Percentiles rank a stretch among this genome's conserved stretches.
These are phyloP conservation scores for Penstemon barbatus DNA, from an alignment of 257 asterid species.

Conservation along the genomic window DNA sequence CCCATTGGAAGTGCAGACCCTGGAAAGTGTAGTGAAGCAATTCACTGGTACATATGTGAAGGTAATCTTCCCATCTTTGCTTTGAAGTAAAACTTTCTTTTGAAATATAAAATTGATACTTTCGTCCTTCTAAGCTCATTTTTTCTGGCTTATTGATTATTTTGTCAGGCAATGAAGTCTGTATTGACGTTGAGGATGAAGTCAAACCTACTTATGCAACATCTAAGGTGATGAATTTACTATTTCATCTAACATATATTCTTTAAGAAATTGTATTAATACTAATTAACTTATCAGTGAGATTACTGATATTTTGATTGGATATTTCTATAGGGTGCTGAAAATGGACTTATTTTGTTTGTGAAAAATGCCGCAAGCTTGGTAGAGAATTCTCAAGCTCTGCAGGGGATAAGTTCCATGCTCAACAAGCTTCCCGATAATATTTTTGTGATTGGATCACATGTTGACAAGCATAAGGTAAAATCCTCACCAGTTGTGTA, in stretches of 20 bases:
- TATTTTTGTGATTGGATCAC: slow-evolving; percentile 21
- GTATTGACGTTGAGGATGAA: slow-evolving; percentile 23
- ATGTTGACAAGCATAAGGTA: slow-evolving; percentile 12
- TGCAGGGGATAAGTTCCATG: not conserved
- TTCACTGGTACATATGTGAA: not conserved
- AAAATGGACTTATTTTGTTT: slow-evolving; percentile 2
- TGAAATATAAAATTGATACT: not conserved
- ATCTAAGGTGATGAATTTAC: slow-evolving; percentile 1
- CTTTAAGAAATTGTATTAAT: not conserved
- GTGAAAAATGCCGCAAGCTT: slow-evolving; percentile 15
- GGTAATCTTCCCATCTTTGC: slow-evolving; percentile 13
- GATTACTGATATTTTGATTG: not conserved
- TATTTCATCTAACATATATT: not conserved
- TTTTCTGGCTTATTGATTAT: not conserved
- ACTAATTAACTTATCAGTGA: not conserved
- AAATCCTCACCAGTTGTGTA: not conserved
- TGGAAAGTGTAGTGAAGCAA: slow-evolving; percentile 7
- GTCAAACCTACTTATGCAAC: not conserved
- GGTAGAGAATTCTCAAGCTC: not conserved
- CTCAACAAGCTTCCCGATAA: slow-evolving; percentile 12
- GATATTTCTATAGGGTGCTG: slow-evolving; percentile 12
- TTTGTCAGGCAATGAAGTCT: slow-evolving; percentile 17
- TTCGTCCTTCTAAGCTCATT: not conserved
- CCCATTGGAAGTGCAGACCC: slow-evolving; percentile 8
- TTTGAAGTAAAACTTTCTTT: not conserved